Percentiles rank a stretch among this genome's conserved stretches.
phyloP scores from a whole-genome alignment of 2,329 filamentous ascomycete species.

The Furcasterigmium sp. region DNA sequence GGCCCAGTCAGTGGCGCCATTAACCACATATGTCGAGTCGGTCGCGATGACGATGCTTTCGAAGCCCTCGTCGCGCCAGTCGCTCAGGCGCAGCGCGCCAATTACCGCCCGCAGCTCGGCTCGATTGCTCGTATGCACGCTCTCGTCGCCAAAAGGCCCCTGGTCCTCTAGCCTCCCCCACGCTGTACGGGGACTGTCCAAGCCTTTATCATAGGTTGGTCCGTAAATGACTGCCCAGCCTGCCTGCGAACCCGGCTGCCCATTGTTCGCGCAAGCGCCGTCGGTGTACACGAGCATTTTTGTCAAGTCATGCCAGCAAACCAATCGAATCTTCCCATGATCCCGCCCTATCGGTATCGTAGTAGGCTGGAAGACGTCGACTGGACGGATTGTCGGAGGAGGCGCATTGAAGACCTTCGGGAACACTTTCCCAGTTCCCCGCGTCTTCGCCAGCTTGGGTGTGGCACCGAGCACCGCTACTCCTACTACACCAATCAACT shows the following conservation, averaged over 20 bases:
- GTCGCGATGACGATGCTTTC: slow-evolving; percentile 43
- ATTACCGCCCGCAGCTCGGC: slow-evolving; percentile 52
- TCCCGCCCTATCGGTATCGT: too few species aligned
- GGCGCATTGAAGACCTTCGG: background rate
- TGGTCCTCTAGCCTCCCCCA: slow-evolving; percentile 32
- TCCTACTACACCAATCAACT: too few species aligned
- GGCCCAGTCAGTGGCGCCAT: slow-evolving; percentile 37
- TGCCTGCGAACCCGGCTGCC: slow-evolving; percentile 26
- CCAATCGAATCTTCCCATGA: slow-evolving; percentile 16
- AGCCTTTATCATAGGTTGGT: background rate
- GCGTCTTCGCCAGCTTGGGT: background rate
- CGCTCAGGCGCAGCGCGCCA: slow-evolving; percentile 37
- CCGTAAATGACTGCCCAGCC: slow-evolving; percentile 33
- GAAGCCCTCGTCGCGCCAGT: slow-evolving; percentile 37
- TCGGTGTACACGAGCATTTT: slow-evolving; percentile 23
- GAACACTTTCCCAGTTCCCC: background rate
- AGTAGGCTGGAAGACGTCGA: background rate
- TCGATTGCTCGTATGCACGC: slow-evolving; percentile 42
- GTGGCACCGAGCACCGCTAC: too few species aligned
- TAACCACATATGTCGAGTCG: slow-evolving; percentile 45
- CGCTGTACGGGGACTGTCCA: slow-evolving; percentile 10
- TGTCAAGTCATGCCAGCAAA: slow-evolving; percentile 20
- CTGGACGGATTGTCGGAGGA: background rate
- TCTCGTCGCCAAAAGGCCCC: slow-evolving; percentile 32
- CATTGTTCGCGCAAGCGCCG: slow-evolving; percentile 39